Conservation (phyloP, 768 basidiomycete species). For the Trametes cubensis region DNA sequence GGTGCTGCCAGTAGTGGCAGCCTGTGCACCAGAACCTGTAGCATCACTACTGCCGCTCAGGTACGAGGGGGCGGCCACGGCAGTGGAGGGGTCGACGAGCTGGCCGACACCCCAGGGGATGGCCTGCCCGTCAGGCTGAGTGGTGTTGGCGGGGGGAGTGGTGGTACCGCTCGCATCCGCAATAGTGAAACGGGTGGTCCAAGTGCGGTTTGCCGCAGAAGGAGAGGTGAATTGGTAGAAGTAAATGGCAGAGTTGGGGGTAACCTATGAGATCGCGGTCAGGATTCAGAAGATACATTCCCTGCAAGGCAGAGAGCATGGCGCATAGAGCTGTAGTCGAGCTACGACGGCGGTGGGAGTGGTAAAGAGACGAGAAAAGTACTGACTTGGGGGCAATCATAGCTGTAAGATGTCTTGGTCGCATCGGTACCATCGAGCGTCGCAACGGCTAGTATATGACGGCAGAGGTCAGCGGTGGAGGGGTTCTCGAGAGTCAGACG, state of each 20-base stretch:
- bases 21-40: slow-evolving; percentile 7
- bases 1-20: slow-evolving; percentile 9
- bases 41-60: slow-evolving; percentile 13
- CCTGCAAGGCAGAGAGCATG: too few species aligned
- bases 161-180: slow-evolving; percentile 50
- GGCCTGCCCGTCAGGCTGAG: slow-evolving; percentile 47
- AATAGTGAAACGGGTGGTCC: slow-evolving; percentile 82
- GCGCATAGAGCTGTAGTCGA: not conserved
- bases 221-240: slow-evolving; percentile 76
- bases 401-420: slow-evolving; percentile 49
- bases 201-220: slow-evolving; percentile 43
- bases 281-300: not conserved
- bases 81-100: slow-evolving; percentile 48
- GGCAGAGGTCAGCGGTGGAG: too few species aligned
- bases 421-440: slow-evolving; percentile 61
- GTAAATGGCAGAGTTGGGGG: slow-evolving; percentile 67
- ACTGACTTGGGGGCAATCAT: slow-evolving; percentile 65
- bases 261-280: slow-evolving; percentile 46
- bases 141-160: slow-evolving; percentile 51
- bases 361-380: not conserved
- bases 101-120: slow-evolving; percentile 72
- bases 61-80: slow-evolving; percentile 30
- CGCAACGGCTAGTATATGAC: slow-evolving; percentile 55
- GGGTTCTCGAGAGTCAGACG: not conserved
- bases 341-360: not conserved